Base-by-base conservation (phyloP, 768 basidiomycete species). In the Phallus indusiatus region DNA sequence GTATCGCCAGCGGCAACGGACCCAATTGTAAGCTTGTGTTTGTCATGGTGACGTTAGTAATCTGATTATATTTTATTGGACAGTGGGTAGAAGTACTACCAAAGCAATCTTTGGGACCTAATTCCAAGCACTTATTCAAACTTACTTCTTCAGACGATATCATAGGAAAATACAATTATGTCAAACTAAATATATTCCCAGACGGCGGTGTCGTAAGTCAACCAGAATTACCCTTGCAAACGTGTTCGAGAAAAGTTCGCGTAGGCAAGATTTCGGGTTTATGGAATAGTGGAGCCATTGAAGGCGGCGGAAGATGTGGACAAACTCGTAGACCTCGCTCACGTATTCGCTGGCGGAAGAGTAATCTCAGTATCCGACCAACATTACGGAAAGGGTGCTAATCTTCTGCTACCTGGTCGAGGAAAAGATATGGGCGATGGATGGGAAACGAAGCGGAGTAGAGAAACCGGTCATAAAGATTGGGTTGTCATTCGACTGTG, bases 371-470 rank as follows among this genome's bases (percentile, higher is more conserved):
- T 84, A 20, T 95, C 92, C 47, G 92, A 99, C 72, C 93, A 97
- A 68, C 95, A 99, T 73, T 99, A 90, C 65, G 94, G 94, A 20
- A 81, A 88, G 10, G 95, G 94, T 3, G 81, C 85, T 3, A 98
- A 99, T 70, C 74, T 99, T 61, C 83, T 97, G 51, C 75, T 96
- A 42, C 94, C 95, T 1, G 95, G 95, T 28, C 74, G 94, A 70
- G 95, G 90, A 24, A 85, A 84, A 68, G 87, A 95, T 66, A 99
- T 99, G 93, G 85, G 94, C 5, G 94, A 96, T 67, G 96, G 96
- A 4, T 99, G 96, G 96, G 96, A 99, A 73, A 98, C 95, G 2
- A 92, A 88, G 69, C 79, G 96, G 61, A 94, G 88, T 66, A 78
- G 90, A 55, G 76, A 74, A 47, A 79, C 79, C 56, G 91, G 80